These are phyloP conservation scores for Nicotiana obtusifolia DNA, from an alignment of 257 asterid species.

Conservation along the genomic window DNA sequence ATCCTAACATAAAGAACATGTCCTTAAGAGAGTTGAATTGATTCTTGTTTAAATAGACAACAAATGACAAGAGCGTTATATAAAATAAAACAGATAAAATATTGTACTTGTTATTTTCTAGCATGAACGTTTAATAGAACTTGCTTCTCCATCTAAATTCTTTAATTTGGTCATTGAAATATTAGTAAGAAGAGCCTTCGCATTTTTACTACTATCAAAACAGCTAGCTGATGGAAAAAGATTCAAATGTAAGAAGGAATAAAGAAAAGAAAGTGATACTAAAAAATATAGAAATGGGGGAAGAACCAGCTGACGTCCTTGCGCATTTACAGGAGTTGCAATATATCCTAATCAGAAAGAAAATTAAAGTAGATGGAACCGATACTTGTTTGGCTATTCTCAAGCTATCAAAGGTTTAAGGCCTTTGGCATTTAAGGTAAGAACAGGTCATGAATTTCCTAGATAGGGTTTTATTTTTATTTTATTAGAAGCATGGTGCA, in stretches of 20 bases:
- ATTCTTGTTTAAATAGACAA: too few relatives aligned
- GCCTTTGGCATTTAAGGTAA: slow-evolving; percentile 7
- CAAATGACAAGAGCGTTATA: too few relatives aligned
- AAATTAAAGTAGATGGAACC: not conserved
- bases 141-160: not conserved
- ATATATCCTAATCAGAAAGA: not conserved
- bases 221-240: not conserved
- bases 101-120: not conserved
- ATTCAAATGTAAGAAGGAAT: not conserved
- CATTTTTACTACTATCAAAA: too few relatives aligned
- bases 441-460: not conserved
- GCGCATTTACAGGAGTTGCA: not conserved
- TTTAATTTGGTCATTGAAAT: not conserved
- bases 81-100: too few relatives aligned
- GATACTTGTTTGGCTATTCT: slow-evolving; percentile 14
- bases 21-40: too few relatives aligned
- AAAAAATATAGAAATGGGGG: too few relatives aligned
- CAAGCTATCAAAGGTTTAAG: slow-evolving; percentile 9
- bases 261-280: too few relatives aligned
- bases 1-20: too few relatives aligned
- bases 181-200: not conserved
- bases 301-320: too few relatives aligned
- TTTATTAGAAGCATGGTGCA: not conserved
- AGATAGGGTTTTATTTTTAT: not conserved
- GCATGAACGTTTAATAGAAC: not conserved